Conservation (phyloP, 768 basidiomycete genomes). For the Russula griseocarnosa region DNA sequence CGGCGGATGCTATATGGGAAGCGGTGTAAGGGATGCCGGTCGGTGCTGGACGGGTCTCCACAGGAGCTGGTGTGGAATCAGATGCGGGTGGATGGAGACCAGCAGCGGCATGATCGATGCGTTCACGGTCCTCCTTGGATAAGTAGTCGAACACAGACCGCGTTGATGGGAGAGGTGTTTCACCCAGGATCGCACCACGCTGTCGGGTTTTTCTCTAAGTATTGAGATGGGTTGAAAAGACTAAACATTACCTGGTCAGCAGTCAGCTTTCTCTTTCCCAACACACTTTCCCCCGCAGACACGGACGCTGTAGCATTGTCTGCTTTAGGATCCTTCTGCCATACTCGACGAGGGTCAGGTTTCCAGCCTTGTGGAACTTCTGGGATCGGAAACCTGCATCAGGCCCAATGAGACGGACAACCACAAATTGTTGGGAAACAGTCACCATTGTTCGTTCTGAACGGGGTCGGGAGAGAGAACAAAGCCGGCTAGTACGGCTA, state of each 20-base stretch:
- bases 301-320: conserved; percentile 37
- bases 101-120: conserved; percentile 59
- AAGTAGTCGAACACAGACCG: conserved; percentile 93
- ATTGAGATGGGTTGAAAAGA: too few relatives aligned
- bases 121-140: conserved; percentile 86
- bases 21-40: conserved; percentile 47
- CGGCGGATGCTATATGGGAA: conserved; percentile 78
- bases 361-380: conserved; percentile 81
- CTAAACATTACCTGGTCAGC: conserved; percentile 16
- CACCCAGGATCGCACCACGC: conserved; percentile 83
- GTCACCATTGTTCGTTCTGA: conserved; percentile 64
- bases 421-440: conserved; percentile 29
- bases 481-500: conserved; percentile 72
- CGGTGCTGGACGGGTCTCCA: conserved; percentile 30
- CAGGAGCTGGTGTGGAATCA: conserved; percentile 31
- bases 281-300: conserved; percentile 52
- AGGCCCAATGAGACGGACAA: conserved; percentile 27
- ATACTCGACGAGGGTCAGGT: conserved; percentile 77
- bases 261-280: conserved; percentile 35
- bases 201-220: conserved; percentile 33
- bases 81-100: conserved; percentile 31
- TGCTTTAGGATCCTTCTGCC: conserved; percentile 46
- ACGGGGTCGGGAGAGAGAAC: conserved; percentile 61
- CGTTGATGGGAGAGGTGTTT: conserved; percentile 64
- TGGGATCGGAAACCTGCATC: conserved; percentile 73